Evolutionary conservation across 2,329 filamentous ascomycete genomes (phyloP).

Genomic region (Fusarium nurragi): DNA sequence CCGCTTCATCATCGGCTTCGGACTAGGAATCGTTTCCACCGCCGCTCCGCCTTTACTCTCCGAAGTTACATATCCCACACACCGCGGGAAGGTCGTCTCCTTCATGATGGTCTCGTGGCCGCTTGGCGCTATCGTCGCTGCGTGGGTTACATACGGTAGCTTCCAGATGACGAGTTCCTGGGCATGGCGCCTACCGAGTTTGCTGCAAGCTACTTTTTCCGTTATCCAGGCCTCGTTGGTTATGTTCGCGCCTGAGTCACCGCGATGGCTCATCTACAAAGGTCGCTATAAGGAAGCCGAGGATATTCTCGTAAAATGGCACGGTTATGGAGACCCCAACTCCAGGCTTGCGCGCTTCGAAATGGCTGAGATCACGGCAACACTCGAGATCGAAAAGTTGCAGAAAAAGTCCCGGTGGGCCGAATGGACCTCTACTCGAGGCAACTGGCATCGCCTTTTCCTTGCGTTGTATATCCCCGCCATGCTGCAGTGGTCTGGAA

Average conservation of each 20-base stretch:
- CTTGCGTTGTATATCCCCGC: constrained; percentile 45
- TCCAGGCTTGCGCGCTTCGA: constrained; percentile 28
- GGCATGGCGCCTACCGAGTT: constrained; percentile 62
- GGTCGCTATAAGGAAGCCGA: constrained; percentile 37
- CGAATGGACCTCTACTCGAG: constrained; percentile 35
- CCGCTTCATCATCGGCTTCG: constrained; percentile 50
- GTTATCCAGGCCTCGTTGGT: constrained; percentile 13
- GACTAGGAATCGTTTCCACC: constrained; percentile 51
- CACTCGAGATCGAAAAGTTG: constrained; percentile 39
- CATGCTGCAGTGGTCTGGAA: constrained; percentile 46
- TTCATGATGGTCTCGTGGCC: constrained; percentile 43
- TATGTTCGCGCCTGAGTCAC: constrained; percentile 35
- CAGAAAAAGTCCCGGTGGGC: constrained; percentile 37
- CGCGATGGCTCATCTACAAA: constrained; percentile 43
- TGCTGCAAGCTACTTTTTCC: constrained; percentile 54
- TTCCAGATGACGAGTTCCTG: constrained; percentile 52
- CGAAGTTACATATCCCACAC: constrained; percentile 50
- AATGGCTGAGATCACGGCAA: constrained; percentile 38
- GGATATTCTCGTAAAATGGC: constrained; percentile 38
- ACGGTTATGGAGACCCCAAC: constrained; percentile 33
- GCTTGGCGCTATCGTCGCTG: constrained; percentile 33
- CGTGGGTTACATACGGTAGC: constrained; percentile 53
- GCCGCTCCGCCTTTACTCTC: constrained; percentile 49
- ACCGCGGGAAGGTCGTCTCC: constrained; percentile 47
- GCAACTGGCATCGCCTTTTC: constrained; percentile 47